phyloP scores from a whole-genome alignment of 768 basidiomycete genomes.

The Lentinus brumalis region DNA sequence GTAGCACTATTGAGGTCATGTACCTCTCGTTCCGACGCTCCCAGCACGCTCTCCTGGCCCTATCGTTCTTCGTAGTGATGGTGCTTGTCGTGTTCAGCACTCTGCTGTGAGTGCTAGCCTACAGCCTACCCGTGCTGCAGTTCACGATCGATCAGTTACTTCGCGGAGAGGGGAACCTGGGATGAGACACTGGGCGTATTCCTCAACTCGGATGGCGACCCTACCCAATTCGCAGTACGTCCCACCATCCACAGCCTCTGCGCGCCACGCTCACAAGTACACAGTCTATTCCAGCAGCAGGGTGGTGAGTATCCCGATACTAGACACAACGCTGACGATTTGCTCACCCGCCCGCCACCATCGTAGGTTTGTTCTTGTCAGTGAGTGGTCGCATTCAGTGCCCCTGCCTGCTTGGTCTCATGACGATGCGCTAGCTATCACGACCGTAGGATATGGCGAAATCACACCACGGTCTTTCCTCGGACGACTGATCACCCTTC shows the following conservation, averaged over 20 bases:
- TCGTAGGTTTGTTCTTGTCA: slow-evolving; percentile 71
- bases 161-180: slow-evolving; percentile 90
- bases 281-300: slow-evolving; percentile 72
- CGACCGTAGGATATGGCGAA: slow-evolving; percentile 91
- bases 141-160: slow-evolving; percentile 56
- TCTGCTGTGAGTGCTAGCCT: slow-evolving; percentile 53
- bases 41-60: slow-evolving; percentile 83
- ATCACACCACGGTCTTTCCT: slow-evolving; percentile 86
- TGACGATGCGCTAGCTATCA: slow-evolving; percentile 56
- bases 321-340: neutral
- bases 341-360: slow-evolving; percentile 9
- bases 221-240: slow-evolving; percentile 73
- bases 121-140: neutral
- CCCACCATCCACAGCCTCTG: neutral
- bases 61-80: slow-evolving; percentile 88
- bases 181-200: slow-evolving; percentile 79
- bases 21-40: slow-evolving; percentile 84
- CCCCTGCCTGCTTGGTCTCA: neutral
- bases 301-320: slow-evolving; percentile 57
- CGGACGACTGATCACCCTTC: slow-evolving; percentile 84
- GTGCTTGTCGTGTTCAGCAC: slow-evolving; percentile 88
- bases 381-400: slow-evolving; percentile 46
- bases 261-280: neutral
- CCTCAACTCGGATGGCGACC: slow-evolving; percentile 83
- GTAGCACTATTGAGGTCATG: slow-evolving; percentile 90